phyloP scores from a whole-genome alignment of 306 rosid species.

The Prunus mongolica region DNA sequence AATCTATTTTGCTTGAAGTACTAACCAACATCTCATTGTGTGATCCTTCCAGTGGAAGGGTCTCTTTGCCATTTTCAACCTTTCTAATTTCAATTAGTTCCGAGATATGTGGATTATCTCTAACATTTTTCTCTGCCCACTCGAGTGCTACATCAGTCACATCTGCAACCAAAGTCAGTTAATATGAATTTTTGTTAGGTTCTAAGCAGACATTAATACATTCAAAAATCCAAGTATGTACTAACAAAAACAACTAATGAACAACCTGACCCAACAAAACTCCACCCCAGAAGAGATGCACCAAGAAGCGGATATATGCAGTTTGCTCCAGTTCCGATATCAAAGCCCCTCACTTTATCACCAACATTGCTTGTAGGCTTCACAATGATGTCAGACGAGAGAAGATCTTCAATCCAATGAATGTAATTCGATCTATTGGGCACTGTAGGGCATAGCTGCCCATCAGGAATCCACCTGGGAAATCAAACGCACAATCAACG shows the following conservation, averaged over 20 bases:
- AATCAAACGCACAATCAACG: conserved; percentile 11
- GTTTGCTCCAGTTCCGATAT: conserved; percentile 91
- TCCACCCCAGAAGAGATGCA: conserved; percentile 81
- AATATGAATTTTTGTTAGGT: conserved; percentile 1
- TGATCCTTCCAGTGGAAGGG: conserved; percentile 26
- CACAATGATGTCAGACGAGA: conserved; percentile 55
- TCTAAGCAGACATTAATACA: conserved; percentile 2
- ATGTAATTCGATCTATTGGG: conserved; percentile 92
- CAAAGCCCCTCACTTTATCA: conserved; percentile 69
- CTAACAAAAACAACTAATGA: conserved; percentile 1
- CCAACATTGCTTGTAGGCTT: conserved; percentile 18
- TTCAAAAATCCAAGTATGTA: neutral
- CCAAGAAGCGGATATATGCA: conserved; percentile 97
- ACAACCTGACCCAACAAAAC: conserved; percentile 86
- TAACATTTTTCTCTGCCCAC: conserved; percentile 75
- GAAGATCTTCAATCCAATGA: conserved; percentile 84
- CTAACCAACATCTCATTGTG: conserved; percentile 14
- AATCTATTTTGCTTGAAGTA: conserved; percentile 20
- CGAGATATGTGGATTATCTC: conserved; percentile 57
- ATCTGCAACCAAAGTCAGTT: conserved; percentile 45
- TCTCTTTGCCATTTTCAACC: conserved; percentile 38
- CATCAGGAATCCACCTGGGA: conserved; percentile 94
- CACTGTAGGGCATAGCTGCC: conserved; percentile 88
- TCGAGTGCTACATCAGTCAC: conserved; percentile 78
- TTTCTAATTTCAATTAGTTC: conserved; percentile 74